A percentile compares a stretch with the other conserved stretches of the same genome.
These are phyloP conservation scores for Alnus glutinosa DNA, from an alignment of 306 rosid species.

Conservation along the genomic window DNA sequence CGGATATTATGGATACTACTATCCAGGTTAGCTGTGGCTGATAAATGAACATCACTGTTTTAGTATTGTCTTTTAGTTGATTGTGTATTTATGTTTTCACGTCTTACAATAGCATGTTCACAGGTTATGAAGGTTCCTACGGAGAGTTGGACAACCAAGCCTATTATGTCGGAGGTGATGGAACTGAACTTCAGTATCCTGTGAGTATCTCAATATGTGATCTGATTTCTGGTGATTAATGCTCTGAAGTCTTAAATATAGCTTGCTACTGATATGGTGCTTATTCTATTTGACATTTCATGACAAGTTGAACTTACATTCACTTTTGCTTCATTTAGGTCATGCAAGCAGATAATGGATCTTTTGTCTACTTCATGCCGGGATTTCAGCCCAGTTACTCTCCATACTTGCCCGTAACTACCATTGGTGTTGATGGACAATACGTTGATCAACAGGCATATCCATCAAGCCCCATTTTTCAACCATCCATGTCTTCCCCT, in stretches of 20 bases:
- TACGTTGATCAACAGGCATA: conserved; percentile 58
- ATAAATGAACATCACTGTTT: conserved; percentile 9
- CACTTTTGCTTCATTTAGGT: conserved; percentile 56
- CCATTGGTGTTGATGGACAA: conserved; percentile 59
- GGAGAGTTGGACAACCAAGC: conserved; percentile 70
- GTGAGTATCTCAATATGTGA: conserved; percentile 44
- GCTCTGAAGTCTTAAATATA: not conserved
- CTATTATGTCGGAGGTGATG: conserved; percentile 58
- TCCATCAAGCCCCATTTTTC: conserved; percentile 53
- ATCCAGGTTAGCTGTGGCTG: conserved; percentile 63
- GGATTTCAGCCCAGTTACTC: conserved; percentile 67
- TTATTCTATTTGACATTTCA: not conserved
- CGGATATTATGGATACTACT: conserved; percentile 62
- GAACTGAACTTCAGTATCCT: conserved; percentile 61
- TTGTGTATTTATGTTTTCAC: conserved; percentile 41
- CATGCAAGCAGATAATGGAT: conserved; percentile 85
- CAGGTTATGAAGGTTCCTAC: conserved; percentile 69
- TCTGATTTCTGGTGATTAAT: not conserved
- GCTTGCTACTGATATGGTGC: not conserved
- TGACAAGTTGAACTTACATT: conserved; percentile 19
- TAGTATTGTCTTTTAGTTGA: conserved; percentile 19
- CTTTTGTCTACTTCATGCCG: conserved; percentile 72
- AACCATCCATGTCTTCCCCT: conserved; percentile 49
- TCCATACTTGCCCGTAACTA: conserved; percentile 47
- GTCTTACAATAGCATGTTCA: conserved; percentile 51